phyloP scores from a whole-genome alignment of 495 filamentous ascomycete genomes.

The Penicillium atrosanguineum region DNA sequence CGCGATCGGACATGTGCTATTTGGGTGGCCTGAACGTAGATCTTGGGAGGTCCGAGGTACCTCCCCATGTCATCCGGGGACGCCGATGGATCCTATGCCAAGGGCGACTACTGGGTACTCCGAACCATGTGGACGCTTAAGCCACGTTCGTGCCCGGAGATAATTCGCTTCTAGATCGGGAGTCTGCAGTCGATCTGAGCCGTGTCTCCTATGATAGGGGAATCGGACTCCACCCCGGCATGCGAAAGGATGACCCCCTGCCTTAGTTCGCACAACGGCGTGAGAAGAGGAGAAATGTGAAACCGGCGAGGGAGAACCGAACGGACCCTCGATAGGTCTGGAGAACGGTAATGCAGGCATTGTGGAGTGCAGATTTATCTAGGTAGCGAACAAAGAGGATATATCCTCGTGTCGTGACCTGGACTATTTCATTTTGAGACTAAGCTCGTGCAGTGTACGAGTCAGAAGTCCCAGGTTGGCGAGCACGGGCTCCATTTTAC shows the following conservation, averaged over 20 bases:
- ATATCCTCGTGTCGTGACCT: background rate
- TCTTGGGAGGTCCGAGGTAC: too few species aligned
- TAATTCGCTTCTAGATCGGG: slow-evolving; percentile 11
- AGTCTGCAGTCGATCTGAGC: slow-evolving; percentile 1
- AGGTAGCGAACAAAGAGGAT: background rate
- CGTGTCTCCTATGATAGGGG: slow-evolving; percentile 5
- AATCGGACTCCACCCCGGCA: slow-evolving; percentile 7
- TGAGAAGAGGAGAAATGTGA: slow-evolving; percentile 5
- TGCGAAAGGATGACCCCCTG: slow-evolving; percentile 16
- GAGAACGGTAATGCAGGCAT: background rate
- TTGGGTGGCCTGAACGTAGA: too few species aligned
- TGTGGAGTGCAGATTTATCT: slow-evolving; percentile 1
- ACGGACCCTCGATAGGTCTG: slow-evolving; percentile 1
- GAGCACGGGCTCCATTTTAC: background rate
- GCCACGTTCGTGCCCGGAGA: slow-evolving; percentile 3
- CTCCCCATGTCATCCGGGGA: background rate
- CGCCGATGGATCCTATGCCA: too few species aligned
- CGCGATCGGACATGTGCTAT: too few species aligned
- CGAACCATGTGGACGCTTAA: background rate
- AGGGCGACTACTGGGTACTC: background rate
- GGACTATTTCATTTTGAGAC: background rate
- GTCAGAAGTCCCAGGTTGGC: background rate
- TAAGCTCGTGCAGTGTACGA: slow-evolving; percentile 1
- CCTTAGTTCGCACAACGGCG: slow-evolving; percentile 17
- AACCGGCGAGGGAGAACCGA: slow-evolving; percentile 19